Conservation (phyloP, 306 rosid species). For the Vigna trinervia region DNA sequence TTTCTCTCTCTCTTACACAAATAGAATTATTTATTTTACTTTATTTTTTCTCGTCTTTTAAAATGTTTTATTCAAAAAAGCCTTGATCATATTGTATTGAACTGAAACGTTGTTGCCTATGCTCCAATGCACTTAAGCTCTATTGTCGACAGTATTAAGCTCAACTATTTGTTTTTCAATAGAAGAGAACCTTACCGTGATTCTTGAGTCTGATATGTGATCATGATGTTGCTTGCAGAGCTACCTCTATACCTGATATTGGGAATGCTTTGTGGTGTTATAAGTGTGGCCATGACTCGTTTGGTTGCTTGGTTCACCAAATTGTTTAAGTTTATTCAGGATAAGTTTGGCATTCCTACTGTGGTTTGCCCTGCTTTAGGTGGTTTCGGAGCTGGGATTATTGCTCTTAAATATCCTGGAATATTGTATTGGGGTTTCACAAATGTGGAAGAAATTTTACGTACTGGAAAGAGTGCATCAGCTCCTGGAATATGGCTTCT, state of each 20-base stretch:
- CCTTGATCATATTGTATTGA: neutral
- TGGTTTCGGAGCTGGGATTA: constrained; percentile 94
- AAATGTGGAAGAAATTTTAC: constrained; percentile 97
- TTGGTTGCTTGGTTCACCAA: constrained; percentile 87
- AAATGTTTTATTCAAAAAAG: neutral
- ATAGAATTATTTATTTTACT: too few species aligned
- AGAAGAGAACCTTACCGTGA: constrained; percentile 4
- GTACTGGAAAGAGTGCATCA: constrained; percentile 89
- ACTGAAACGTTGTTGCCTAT: neutral
- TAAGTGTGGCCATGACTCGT: constrained; percentile 87
- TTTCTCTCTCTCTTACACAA: too few species aligned
- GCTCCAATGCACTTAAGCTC: neutral
- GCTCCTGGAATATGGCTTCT: constrained; percentile 99
- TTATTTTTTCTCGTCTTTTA: neutral
- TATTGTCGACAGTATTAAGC: neutral
- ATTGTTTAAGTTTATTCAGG: constrained; percentile 76
- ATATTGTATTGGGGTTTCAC: constrained; percentile 98
- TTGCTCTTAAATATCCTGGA: constrained; percentile 99
- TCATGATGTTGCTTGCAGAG: constrained; percentile 68
- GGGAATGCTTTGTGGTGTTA: constrained; percentile 99
- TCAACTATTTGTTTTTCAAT: neutral
- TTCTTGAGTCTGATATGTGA: constrained; percentile 42
- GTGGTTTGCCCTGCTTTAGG: constrained; percentile 97
- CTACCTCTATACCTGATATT: constrained; percentile 91
- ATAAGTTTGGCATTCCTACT: constrained; percentile 80